Conservation (phyloP, 1,139 yeast genomes). For the Hanseniaspora sp. region DNA sequence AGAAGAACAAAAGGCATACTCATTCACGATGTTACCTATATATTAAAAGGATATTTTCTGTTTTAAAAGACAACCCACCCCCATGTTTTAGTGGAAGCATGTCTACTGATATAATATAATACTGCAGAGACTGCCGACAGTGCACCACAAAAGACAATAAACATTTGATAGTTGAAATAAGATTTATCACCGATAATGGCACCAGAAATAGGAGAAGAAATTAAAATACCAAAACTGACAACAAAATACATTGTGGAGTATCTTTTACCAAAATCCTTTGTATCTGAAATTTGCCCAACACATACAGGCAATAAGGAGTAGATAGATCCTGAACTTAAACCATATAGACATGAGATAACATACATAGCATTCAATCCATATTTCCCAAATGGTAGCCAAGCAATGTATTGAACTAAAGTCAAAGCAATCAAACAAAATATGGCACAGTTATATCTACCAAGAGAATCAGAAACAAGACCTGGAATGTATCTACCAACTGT, state of each 20-base stretch:
- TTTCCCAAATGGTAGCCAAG: conserved; percentile 40
- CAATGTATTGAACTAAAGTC: conserved; percentile 34
- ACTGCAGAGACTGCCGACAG: conserved; percentile 20
- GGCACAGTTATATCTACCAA: conserved; percentile 46
- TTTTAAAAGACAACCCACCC: conserved; percentile 14
- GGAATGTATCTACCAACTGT: conserved; percentile 42
- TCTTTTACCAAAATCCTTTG: conserved; percentile 55
- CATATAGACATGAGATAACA: conserved; percentile 41
- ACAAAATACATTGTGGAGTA: conserved; percentile 60
- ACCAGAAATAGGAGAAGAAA: conserved; percentile 45
- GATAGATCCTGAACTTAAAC: conserved; percentile 43
- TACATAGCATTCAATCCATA: conserved; percentile 34
- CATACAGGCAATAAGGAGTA: conserved; percentile 42
- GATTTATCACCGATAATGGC: conserved; percentile 34
- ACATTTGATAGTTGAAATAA: conserved; percentile 21
- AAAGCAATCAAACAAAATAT: conserved; percentile 33
- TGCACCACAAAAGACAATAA: conserved; percentile 23
- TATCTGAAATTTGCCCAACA: conserved; percentile 51
- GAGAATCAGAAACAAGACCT: conserved; percentile 39
- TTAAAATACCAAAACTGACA: conserved; percentile 48
- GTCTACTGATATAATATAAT: conserved; percentile 23
- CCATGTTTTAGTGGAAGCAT: conserved; percentile 17
- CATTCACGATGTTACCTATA: not conserved
- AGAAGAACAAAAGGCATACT: not conserved
- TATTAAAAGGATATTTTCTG: not conserved